These are phyloP conservation scores for Colletotrichum incanum DNA, from an alignment of 2,329 filamentous ascomycete species.

Conservation along the genomic window DNA sequence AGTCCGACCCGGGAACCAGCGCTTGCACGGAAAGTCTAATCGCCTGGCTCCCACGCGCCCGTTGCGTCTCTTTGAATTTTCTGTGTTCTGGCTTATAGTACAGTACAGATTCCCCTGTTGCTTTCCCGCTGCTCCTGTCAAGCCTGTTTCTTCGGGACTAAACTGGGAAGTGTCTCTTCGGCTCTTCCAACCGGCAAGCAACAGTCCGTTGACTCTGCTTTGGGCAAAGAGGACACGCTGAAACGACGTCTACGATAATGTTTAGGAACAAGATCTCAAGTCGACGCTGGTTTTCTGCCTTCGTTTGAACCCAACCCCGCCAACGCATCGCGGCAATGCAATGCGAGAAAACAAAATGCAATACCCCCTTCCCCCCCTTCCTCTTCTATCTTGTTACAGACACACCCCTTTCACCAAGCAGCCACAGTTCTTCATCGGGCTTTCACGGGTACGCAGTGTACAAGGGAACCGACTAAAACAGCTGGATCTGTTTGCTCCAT, in stretches of 20 bases:
- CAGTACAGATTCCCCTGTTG: background rate
- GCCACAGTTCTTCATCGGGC: conserved; percentile 29
- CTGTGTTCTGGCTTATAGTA: background rate
- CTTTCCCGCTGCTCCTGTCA: background rate
- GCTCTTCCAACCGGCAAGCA: conserved; percentile 3
- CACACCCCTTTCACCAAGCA: background rate
- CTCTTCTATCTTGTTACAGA: background rate
- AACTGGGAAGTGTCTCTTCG: background rate
- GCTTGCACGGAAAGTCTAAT: conserved; percentile 30
- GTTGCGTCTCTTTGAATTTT: background rate
- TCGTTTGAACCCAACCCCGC: background rate
- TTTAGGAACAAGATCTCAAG: conserved; percentile 28
- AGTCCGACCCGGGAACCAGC: background rate
- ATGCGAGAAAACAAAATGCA: conserved; percentile 34
- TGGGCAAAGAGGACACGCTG: conserved; percentile 21
- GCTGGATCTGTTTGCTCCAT: background rate
- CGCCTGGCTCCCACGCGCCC: background rate
- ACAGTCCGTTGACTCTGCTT: background rate
- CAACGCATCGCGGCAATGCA: conserved; percentile 35
- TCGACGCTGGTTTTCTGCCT: background rate
- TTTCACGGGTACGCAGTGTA: conserved; percentile 31
- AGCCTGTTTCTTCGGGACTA: background rate
- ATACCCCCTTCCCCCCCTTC: conserved; percentile 1
- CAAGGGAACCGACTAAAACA: conserved; percentile 1
- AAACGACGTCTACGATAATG: conserved; percentile 36